A percentile compares a stretch with the other conserved stretches of the same genome.
Conservation (phyloP, 208 protist genomes). For the Leishmania tropica region DNA sequence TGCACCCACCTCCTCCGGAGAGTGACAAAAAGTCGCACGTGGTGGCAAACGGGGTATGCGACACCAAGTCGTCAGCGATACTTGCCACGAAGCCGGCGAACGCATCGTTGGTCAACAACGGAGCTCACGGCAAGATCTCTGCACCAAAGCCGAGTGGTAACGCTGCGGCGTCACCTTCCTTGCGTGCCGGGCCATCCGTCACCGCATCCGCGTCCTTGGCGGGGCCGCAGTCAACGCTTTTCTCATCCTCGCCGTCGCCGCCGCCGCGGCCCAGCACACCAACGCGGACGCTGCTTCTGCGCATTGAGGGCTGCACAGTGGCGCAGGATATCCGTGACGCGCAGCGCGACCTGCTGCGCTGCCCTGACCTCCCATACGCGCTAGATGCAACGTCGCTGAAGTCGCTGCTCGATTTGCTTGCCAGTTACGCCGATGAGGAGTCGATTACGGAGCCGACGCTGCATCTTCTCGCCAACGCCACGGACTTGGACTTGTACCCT, state of each 20-base stretch:
- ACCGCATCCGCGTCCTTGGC: not conserved
- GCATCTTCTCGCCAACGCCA: constrained; percentile 56
- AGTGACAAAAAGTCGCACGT: not conserved
- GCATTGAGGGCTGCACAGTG: constrained; percentile 76
- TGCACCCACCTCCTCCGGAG: constrained; percentile 50
- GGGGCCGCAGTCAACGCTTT: not conserved
- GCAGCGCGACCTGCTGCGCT: constrained; percentile 51
- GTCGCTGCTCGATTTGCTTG: constrained; percentile 46
- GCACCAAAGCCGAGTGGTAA: not conserved
- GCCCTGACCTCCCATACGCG: constrained; percentile 58
- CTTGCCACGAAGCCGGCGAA: not conserved
- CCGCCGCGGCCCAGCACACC: constrained; percentile 25
- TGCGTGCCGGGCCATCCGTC: not conserved
- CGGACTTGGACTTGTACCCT: constrained; percentile 55
- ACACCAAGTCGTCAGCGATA: not conserved
- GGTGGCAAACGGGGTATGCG: not conserved
- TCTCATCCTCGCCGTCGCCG: not conserved
- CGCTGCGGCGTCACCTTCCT: not conserved
- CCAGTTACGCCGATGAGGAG: constrained; percentile 35
- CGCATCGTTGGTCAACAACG: not conserved
- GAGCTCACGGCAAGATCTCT: not conserved
- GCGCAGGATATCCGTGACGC: constrained; percentile 83
- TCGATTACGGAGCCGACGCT: constrained; percentile 39
- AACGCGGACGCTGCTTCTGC: constrained; percentile 67
- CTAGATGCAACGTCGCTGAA: constrained; percentile 46